Conservation (phyloP, 768 basidiomycete species). For the Trametes cubensis region DNA sequence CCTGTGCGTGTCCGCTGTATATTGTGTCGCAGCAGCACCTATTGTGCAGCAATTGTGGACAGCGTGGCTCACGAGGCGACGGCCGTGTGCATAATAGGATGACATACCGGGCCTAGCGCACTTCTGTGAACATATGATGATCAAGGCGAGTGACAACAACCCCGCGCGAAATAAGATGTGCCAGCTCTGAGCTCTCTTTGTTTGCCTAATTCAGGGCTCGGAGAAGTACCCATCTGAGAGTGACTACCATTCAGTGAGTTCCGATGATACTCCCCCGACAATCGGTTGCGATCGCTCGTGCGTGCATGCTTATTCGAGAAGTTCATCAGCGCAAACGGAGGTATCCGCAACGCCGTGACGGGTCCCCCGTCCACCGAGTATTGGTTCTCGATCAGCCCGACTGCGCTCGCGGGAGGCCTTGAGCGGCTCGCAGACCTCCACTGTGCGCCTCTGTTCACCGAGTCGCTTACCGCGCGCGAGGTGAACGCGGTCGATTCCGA, state of each 20-base stretch:
- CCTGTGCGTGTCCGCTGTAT: slow-evolving; percentile 37
- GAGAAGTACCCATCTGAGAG: slow-evolving; percentile 48
- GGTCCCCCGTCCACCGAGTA: slow-evolving; percentile 51
- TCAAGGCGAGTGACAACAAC: slow-evolving; percentile 35
- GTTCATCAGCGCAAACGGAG: slow-evolving; percentile 43
- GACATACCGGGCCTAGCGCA: slow-evolving; percentile 47
- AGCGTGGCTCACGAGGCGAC: no score
- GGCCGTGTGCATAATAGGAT: slow-evolving; percentile 22
- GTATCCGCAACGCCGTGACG: slow-evolving; percentile 56
- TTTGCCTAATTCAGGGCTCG: slow-evolving; percentile 28
- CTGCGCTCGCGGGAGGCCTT: slow-evolving; percentile 37
- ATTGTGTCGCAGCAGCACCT: background rate
- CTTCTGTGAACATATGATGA: slow-evolving; percentile 55
- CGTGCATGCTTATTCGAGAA: slow-evolving; percentile 9
- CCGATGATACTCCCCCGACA: background rate
- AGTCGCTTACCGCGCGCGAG: slow-evolving; percentile 48
- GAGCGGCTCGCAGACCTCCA: slow-evolving; percentile 51
- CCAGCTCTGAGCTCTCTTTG: background rate
- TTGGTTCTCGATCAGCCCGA: slow-evolving; percentile 36
- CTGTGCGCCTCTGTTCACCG: slow-evolving; percentile 51
- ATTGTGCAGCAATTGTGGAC: background rate
- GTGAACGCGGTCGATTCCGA: slow-evolving; percentile 60
- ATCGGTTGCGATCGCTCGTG: background rate
- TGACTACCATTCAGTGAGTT: slow-evolving; percentile 43
- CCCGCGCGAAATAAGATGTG: background rate